phyloP scores from a whole-genome alignment of 2,329 filamentous ascomycete species.

The Sarocladiaceae sp. region DNA sequence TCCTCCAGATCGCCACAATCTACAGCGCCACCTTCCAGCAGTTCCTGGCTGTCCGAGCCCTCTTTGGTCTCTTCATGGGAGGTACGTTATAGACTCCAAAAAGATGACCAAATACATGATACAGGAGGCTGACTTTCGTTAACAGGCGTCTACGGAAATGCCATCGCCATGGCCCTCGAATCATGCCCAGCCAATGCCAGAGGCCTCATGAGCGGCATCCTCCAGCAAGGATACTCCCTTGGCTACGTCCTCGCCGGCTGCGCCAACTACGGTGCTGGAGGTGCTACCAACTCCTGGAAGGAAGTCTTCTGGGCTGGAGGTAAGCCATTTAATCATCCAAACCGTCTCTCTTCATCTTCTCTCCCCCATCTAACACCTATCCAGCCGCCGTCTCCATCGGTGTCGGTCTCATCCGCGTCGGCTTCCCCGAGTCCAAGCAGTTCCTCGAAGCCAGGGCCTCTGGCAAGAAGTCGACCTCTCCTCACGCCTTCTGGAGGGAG shows the following conservation, averaged over 20 bases:
- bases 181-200: conserved; percentile 63
- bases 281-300: conserved; percentile 60
- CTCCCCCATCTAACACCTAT: neutral
- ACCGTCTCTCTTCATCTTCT: neutral
- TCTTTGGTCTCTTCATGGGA: conserved; percentile 77
- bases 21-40: conserved; percentile 66
- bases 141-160: conserved; percentile 73
- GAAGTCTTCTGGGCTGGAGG: conserved; percentile 66
- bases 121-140: no score
- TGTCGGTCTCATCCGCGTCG: conserved; percentile 60
- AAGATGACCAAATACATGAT: no score
- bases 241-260: conserved; percentile 75
- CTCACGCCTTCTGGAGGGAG: conserved; percentile 60
- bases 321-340: conserved; percentile 20
- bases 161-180: conserved; percentile 71
- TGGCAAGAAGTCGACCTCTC: conserved; percentile 41
- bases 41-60: conserved; percentile 66
- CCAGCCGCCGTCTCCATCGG: conserved; percentile 58
- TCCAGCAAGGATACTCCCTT: conserved; percentile 76
- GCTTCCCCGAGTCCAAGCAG: conserved; percentile 68
- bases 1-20: conserved; percentile 68
- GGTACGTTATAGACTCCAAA: no score
- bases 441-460: conserved; percentile 63
- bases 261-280: conserved; percentile 67
- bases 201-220: conserved; percentile 74